Evolutionary conservation across 352 stramenopile species (phyloP).

Genomic region (Phytophthora crassamura): DNA sequence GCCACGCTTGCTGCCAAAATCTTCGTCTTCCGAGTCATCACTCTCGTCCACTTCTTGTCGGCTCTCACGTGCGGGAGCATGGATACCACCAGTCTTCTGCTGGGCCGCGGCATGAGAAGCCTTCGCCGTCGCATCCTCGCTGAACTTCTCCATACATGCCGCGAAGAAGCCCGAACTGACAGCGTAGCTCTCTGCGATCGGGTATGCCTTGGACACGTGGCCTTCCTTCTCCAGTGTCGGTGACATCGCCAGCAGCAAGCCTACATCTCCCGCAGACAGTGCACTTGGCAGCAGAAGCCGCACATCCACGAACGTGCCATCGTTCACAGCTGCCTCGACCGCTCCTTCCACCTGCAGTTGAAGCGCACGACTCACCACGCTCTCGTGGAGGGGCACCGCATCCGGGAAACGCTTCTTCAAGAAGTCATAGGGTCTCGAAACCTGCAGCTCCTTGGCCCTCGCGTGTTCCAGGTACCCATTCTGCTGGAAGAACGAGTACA

Average conservation of each 20-base stretch:
- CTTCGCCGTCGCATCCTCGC: constrained; percentile 53
- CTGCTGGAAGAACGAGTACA: constrained; percentile 89
- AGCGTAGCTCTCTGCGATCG: constrained; percentile 65
- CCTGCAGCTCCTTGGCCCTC: constrained; percentile 64
- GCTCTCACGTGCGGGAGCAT: constrained; percentile 8
- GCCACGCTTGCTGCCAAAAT: constrained; percentile 43
- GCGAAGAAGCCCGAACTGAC: constrained; percentile 69
- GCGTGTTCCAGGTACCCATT: constrained; percentile 81
- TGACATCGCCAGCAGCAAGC: constrained; percentile 59
- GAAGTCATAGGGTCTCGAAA: constrained; percentile 75
- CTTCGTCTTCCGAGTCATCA: constrained; percentile 51
- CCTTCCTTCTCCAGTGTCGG: constrained; percentile 37
- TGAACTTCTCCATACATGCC: constrained; percentile 52
- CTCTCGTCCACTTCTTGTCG: constrained; percentile 40
- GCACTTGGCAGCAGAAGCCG: constrained; percentile 67
- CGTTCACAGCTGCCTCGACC: constrained; percentile 75
- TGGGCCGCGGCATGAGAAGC: constrained; percentile 43
- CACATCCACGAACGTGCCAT: constrained; percentile 70
- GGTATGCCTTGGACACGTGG: constrained; percentile 41
- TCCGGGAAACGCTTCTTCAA: constrained; percentile 75
- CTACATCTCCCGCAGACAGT: constrained; percentile 50
- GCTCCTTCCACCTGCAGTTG: constrained; percentile 74
- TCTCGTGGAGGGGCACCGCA: constrained; percentile 66
- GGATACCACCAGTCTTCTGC: constrained; percentile 30
- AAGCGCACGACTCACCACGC: constrained; percentile 66